phyloP scores from a whole-genome alignment of 768 basidiomycete genomes.

The Clitopilus hobsonii region DNA sequence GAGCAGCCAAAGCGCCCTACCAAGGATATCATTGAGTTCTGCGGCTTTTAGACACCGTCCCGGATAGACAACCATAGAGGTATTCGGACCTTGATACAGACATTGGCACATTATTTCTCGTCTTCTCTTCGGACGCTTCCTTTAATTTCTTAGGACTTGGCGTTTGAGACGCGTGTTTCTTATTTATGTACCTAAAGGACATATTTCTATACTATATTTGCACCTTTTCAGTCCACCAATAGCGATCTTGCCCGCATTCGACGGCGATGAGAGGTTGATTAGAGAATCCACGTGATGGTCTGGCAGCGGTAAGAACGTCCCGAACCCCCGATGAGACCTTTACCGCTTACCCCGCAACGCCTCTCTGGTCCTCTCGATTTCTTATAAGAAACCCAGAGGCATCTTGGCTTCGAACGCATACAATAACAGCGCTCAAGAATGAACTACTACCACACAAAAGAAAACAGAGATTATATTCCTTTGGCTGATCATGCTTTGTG shows the following conservation, averaged over 20 bases:
- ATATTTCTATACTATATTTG: neutral
- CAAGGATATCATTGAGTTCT: neutral
- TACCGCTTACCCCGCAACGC: neutral
- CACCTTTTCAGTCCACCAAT: neutral
- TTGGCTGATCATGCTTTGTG: slow-evolving; percentile 81
- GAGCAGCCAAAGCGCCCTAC: neutral
- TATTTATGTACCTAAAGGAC: neutral
- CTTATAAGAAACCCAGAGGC: neutral
- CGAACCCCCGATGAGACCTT: neutral
- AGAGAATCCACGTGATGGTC: neutral
- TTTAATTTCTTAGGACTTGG: neutral
- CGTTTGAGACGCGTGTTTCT: neutral
- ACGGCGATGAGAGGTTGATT: neutral
- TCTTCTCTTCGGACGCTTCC: too few relatives aligned
- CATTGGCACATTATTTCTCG: too few relatives aligned
- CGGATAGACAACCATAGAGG: too few relatives aligned
- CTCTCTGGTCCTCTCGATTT: neutral
- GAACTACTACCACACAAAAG: slow-evolving; percentile 50
- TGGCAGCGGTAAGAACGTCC: neutral
- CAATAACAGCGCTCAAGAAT: slow-evolving; percentile 19
- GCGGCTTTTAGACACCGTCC: too few relatives aligned
- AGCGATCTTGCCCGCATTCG: neutral
- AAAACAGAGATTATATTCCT: slow-evolving; percentile 63
- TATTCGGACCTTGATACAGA: too few relatives aligned
- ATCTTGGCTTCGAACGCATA: neutral